Conservation (phyloP, 495 filamentous ascomycete genomes). For the Penicillium robsamsonii region DNA sequence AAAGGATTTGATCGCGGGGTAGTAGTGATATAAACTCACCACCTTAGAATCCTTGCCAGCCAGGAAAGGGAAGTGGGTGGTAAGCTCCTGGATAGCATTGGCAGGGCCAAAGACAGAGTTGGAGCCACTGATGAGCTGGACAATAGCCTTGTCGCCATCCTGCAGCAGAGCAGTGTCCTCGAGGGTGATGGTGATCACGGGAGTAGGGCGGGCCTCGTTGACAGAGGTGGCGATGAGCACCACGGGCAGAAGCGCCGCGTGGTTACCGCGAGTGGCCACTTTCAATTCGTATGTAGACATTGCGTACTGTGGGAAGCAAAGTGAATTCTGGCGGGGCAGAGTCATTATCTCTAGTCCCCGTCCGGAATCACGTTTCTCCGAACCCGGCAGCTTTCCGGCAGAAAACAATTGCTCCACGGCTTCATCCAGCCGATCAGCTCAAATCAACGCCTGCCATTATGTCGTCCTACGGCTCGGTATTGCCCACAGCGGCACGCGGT, state of each 20-base stretch:
- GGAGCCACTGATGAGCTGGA: conserved; percentile 37
- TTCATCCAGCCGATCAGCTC: conserved; percentile 15
- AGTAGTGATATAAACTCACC: conserved; percentile 24
- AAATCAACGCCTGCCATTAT: conserved; percentile 27
- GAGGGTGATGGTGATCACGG: conserved; percentile 46
- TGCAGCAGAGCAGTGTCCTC: conserved; percentile 47
- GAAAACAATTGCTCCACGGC: conserved; percentile 34
- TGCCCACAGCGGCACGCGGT: conserved; percentile 42
- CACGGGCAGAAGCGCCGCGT: conserved; percentile 49
- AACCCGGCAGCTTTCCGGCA: conserved; percentile 31
- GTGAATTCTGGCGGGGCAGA: conserved; percentile 26
- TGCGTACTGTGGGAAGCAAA: conserved; percentile 11
- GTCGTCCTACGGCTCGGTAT: conserved; percentile 38
- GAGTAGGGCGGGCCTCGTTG: conserved; percentile 45
- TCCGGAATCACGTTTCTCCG: conserved; percentile 40
- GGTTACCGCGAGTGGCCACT: conserved; percentile 62
- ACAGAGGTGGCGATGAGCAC: conserved; percentile 50
- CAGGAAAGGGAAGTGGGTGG: conserved; percentile 42
- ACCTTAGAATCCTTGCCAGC: conserved; percentile 46
- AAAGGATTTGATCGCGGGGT: neutral
- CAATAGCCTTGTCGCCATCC: conserved; percentile 41
- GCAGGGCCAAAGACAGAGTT: conserved; percentile 37
- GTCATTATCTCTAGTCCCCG: conserved; percentile 19
- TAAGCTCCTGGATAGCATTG: conserved; percentile 40
- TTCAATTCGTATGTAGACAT: conserved; percentile 47